Base-by-base conservation (phyloP, 345 rosid species). In the Psidium friedrichsthalianum region DNA sequence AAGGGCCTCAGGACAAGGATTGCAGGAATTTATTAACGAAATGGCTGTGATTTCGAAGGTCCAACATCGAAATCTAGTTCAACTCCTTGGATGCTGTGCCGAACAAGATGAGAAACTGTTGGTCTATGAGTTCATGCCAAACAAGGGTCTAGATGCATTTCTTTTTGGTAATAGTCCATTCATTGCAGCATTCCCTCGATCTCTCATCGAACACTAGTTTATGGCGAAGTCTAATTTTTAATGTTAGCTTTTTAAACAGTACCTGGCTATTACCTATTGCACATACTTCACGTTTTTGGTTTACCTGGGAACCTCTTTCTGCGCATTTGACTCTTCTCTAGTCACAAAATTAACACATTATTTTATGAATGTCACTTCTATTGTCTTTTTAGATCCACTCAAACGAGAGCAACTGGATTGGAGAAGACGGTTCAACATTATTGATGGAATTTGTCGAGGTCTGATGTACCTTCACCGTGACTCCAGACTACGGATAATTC, bases 381-480 rank as follows among this genome's bases (percentile, higher is more conserved):
- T 89, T 84, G 84, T 86, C 82, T 27, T 42, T 55, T 52, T 83
- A 93, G 91, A 92, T 84, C 88, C 90, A 0, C 1, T 18, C 40
- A 88, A 87, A 61, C 74, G 85, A 74, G 83, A 51, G 9, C 51
- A 89, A 44, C 83, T 93, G 51, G 89, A 90, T 47, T 91, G 94
- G 93, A 89, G 86, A 82, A 90, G 80, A 25, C 64, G 91, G 22
- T 88, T 89, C 25, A 86, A 85, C 64, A 92, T 93, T 11, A 89
- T 93, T 78, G 89, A 87, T 47, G 95, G 95, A 85, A 90, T 93
- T 9, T 82, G 90, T 83, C 86, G 93, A 90, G 94, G 92, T 21
- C 91, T 91, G 11, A 27, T 90, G 49, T 91, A 91, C 82, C 91
- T 93, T 53, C 93, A 93, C n/a, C 74, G 89, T 58, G 95, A 93